phyloP scores from a whole-genome alignment of 441 rosid species.

The Viola pubescens region DNA sequence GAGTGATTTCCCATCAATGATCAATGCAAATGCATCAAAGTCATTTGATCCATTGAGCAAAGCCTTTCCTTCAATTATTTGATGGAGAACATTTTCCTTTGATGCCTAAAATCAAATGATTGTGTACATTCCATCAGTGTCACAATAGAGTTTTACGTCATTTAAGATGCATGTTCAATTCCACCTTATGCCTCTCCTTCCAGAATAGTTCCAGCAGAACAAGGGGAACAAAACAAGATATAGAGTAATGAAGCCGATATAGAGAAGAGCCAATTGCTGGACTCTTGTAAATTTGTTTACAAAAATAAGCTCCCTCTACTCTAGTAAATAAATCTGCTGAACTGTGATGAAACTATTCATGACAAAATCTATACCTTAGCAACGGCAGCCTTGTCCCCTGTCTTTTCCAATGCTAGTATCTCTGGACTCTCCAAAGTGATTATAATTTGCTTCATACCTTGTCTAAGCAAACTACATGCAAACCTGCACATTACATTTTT shows the following conservation, averaged over 20 bases:
- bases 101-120: slow-evolving; percentile 37
- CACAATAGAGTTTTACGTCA: background rate
- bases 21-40: slow-evolving; percentile 60
- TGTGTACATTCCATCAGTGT: slow-evolving; percentile 1
- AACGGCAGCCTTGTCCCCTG: slow-evolving; percentile 51
- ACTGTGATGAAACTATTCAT: background rate
- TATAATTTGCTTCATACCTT: slow-evolving; percentile 90
- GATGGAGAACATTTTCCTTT: slow-evolving; percentile 47
- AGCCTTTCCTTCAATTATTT: slow-evolving; percentile 50
- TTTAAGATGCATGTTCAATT: background rate
- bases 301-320: background rate
- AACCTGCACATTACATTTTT: slow-evolving; percentile 45
- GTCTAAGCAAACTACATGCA: slow-evolving; percentile 88
- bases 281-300: no score
- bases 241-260: no score
- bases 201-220: background rate
- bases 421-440: slow-evolving; percentile 69
- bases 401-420: slow-evolving; percentile 52
- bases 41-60: slow-evolving; percentile 37
- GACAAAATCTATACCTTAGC: slow-evolving; percentile 37
- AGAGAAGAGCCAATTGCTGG: no score
- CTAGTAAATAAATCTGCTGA: background rate
- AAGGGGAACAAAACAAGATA: background rate
- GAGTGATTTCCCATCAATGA: slow-evolving; percentile 89
- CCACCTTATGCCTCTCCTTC: background rate